phyloP scores from a whole-genome alignment of 176 grass and related monocot genomes.

The Bolboschoenus planiculmis region DNA sequence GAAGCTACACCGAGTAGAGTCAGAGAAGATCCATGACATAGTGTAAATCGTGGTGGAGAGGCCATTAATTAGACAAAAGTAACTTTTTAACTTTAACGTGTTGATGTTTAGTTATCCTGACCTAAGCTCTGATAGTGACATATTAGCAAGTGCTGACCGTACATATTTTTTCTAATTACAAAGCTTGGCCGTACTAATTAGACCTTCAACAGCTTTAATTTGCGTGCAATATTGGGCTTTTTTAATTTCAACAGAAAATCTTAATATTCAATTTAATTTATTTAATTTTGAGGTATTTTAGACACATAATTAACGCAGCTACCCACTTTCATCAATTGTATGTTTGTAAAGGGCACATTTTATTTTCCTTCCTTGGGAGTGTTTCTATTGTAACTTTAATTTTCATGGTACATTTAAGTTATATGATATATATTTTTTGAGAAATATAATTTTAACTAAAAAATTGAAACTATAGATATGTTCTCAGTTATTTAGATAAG shows the following conservation, averaged over 20 bases:
- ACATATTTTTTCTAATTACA: neutral
- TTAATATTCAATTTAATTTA: neutral
- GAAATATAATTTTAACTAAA: too few relatives aligned
- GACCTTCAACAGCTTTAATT: neutral
- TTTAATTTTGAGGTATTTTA: too few relatives aligned
- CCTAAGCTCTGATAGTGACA: constrained; percentile 16
- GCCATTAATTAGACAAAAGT: constrained; percentile 18
- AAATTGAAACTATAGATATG: too few relatives aligned
- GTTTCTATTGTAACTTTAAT: too few relatives aligned
- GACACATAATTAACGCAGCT: too few relatives aligned
- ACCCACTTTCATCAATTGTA: too few relatives aligned
- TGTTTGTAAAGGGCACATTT: too few relatives aligned
- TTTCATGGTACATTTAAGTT: too few relatives aligned
- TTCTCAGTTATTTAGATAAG: too few relatives aligned
- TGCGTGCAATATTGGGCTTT: neutral
- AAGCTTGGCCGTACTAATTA: constrained; percentile 14
- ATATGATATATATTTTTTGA: too few relatives aligned
- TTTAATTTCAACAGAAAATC: neutral
- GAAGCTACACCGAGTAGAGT: neutral
- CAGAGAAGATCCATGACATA: neutral
- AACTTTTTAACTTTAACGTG: constrained; percentile 6
- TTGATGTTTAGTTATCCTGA: constrained; percentile 10
- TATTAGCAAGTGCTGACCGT: constrained; percentile 15
- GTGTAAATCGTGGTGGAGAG: neutral
- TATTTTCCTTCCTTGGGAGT: too few relatives aligned